Conservation (phyloP, 1,139 yeast genomes). For the Yamadazyma dushanensis region DNA sequence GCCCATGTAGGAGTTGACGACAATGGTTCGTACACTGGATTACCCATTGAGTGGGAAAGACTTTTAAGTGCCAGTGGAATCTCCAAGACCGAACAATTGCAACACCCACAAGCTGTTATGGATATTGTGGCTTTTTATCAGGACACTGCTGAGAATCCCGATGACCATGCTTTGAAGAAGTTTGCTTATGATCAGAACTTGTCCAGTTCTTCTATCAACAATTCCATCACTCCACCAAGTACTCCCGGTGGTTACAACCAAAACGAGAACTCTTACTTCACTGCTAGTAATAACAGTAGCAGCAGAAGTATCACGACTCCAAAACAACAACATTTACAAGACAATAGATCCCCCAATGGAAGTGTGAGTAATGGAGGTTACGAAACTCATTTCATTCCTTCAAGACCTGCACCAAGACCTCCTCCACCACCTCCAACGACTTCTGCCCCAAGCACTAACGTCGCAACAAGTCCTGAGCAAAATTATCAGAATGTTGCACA, state of each 20-base stretch:
- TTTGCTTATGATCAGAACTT: constrained; percentile 44
- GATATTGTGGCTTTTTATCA: constrained; percentile 90
- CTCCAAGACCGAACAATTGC: constrained; percentile 78
- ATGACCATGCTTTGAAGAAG: constrained; percentile 77
- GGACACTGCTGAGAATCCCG: constrained; percentile 59
- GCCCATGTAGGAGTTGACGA: constrained; percentile 92
- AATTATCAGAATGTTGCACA: constrained; percentile 10
- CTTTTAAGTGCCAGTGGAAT: constrained; percentile 84
- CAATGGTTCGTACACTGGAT: constrained; percentile 85
- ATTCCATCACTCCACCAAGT: constrained; percentile 29
- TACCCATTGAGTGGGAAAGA: constrained; percentile 91
- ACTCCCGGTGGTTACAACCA: constrained; percentile 17
- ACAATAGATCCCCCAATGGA: constrained; percentile 7
- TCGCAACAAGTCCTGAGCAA: constrained; percentile 6
- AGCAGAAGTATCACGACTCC: constrained; percentile 7
- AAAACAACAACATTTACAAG: constrained; percentile 1
- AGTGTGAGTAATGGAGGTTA: background rate
- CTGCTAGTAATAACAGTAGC: background rate
- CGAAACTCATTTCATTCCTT: constrained; percentile 57
- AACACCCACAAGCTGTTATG: constrained; percentile 91
- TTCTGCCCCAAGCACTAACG: constrained; percentile 1
- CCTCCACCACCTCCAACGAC: constrained; percentile 21
- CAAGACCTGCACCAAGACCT: constrained; percentile 68
- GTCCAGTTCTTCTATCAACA: constrained; percentile 22
- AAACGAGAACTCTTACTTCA: background rate